These are phyloP conservation scores for Epichloe coenophiala DNA, from an alignment of 2,329 filamentous ascomycete genomes.

Conservation along the genomic window DNA sequence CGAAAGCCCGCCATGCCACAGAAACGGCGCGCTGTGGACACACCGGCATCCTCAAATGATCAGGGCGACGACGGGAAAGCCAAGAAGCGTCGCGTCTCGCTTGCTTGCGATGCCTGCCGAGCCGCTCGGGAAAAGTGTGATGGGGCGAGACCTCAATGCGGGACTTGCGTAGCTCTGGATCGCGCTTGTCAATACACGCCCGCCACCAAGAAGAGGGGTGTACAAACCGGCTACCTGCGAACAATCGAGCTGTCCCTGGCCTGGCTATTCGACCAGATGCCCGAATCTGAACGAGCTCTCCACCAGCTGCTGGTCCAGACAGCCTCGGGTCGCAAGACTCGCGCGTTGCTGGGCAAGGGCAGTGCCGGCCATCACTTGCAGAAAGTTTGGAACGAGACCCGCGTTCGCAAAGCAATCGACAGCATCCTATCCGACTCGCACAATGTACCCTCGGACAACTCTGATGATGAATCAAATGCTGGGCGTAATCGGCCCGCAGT, in stretches of 20 bases:
- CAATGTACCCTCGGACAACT: slow-evolving; percentile 18
- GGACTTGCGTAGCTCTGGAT: slow-evolving; percentile 49
- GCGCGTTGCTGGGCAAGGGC: slow-evolving; percentile 37
- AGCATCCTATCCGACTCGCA: slow-evolving; percentile 39
- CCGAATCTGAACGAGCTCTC: slow-evolving; percentile 44
- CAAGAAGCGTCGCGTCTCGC: slow-evolving; percentile 52
- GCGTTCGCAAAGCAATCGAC: slow-evolving; percentile 49
- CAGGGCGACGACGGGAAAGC: neutral
- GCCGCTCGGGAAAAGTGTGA: slow-evolving; percentile 60
- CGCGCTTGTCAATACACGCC: slow-evolving; percentile 59
- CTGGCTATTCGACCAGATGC: slow-evolving; percentile 49
- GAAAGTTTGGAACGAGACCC: slow-evolving; percentile 48
- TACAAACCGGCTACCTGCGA: slow-evolving; percentile 69
- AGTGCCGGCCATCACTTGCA: slow-evolving; percentile 42
- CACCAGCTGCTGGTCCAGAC: slow-evolving; percentile 37
- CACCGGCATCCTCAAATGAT: neutral
- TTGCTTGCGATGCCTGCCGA: slow-evolving; percentile 57
- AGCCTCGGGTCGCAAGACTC: slow-evolving; percentile 24
- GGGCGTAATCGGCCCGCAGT: slow-evolving; percentile 11
- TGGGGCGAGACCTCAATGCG: slow-evolving; percentile 51
- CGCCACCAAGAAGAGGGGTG: slow-evolving; percentile 61
- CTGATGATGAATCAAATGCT: slow-evolving; percentile 19
- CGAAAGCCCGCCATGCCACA: slow-evolving; percentile 21
- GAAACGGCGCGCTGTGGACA: slow-evolving; percentile 19
- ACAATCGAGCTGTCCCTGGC: slow-evolving; percentile 57